Percentiles rank a stretch among this genome's conserved stretches.
phyloP scores from a whole-genome alignment of 23 red algal species.

The Chondrus crispus region DNA sequence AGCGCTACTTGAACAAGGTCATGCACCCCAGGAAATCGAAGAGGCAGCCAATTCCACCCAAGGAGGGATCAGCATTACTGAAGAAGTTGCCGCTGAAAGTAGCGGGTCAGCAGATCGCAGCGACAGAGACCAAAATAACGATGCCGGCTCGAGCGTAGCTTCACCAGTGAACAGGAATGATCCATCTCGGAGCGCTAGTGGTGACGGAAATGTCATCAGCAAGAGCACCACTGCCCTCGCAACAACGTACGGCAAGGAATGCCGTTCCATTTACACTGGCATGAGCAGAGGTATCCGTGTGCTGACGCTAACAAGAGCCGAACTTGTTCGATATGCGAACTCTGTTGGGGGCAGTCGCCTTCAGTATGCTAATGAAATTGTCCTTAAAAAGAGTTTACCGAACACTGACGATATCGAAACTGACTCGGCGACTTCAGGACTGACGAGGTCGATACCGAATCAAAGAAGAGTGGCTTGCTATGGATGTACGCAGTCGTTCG shows the following conservation, averaged over 20 bases:
- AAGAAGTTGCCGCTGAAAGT: slow-evolving; percentile 34
- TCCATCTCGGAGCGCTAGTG: not conserved
- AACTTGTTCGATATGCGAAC: slow-evolving; percentile 57
- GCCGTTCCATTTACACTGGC: slow-evolving; percentile 11
- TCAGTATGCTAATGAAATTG: slow-evolving; percentile 37
- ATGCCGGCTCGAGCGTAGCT: slow-evolving; percentile 17
- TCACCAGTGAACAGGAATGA: slow-evolving; percentile 27
- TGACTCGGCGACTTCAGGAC: not conserved
- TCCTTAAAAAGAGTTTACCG: not conserved
- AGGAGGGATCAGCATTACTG: slow-evolving; percentile 44
- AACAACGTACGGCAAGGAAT: slow-evolving; percentile 40
- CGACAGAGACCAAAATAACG: slow-evolving; percentile 47
- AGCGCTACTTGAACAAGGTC: slow-evolving; percentile 39
- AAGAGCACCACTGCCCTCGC: slow-evolving; percentile 44
- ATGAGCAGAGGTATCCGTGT: slow-evolving; percentile 51
- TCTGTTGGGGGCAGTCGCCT: slow-evolving; percentile 24
- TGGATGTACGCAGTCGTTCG: slow-evolving; percentile 58
- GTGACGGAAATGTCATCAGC: not conserved
- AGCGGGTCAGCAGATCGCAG: slow-evolving; percentile 29
- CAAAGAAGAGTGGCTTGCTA: slow-evolving; percentile 27
- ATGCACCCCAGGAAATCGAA: slow-evolving; percentile 53
- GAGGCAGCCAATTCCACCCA: slow-evolving; percentile 48
- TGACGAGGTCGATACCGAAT: not conserved
- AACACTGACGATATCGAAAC: not conserved
- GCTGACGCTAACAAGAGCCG: slow-evolving; percentile 34